Evolutionary conservation across 345 rosid genomes (phyloP), one percentile per base, ranked within the genome.

Genomic region (Gossypium arboreum): DNA sequence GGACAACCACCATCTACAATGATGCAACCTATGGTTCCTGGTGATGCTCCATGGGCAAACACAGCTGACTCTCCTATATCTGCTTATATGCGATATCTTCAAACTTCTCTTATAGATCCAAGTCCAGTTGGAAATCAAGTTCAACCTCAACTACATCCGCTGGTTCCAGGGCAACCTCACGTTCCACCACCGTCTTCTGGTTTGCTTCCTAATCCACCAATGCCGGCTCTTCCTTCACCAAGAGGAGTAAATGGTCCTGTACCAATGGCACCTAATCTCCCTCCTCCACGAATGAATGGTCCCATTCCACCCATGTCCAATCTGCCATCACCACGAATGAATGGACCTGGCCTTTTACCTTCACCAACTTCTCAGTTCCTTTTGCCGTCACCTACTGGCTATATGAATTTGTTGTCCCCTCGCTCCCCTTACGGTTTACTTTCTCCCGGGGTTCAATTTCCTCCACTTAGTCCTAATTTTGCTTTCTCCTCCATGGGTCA

Each of bases 351-450:
- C 20, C 85, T 86, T 54, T 81, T 94, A 71, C 93, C 89, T 39
- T 90, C 97, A 20, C 97, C 98, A 45, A 86, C 96, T 78, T 87
- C 97, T 41, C 98, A 94, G 79, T 94, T 86, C 84, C 87, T 83
- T 77, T 77, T 83, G 83, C 90, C 91, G 47, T 94, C 97, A 27
- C 97, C 97, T 13, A 82, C 81, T 0, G 78, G 83, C 79, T 94
- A 85, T 82, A 71, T 85, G 55, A 90, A 86, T 75, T 77, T 88
- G 83, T 73, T 88, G 80, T 90, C 96, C 68, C 96, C 97, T 1
- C 78, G 89, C 61, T 94, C 97, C 22, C 93, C 96, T 58, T 89
- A 88, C 79, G 89, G 92, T 0, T 70, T 85, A 75, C 85, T 90
- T 41, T 92, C 98, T 20, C 98, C 97, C 0, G 94, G 97, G 78